Evolutionary conservation across 176 grass and related monocot species (phyloP).

Genomic region (Oryza rufipogon): DNA sequence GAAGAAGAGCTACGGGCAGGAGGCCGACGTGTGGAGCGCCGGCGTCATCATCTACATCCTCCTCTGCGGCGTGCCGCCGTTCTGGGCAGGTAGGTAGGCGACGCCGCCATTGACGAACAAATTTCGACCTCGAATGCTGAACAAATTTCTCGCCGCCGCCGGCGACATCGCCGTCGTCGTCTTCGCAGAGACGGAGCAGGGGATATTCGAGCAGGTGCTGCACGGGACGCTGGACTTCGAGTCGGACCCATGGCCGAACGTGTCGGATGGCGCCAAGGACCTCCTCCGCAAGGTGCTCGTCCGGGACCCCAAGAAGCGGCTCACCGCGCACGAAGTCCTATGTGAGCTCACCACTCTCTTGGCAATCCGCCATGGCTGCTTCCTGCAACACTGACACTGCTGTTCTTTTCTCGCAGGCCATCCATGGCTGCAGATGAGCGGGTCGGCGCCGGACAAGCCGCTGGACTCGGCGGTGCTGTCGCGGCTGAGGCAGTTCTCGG

Average conservation of each 20-base stretch:
- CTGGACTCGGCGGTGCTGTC: constrained; percentile 62
- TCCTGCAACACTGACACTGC: too few species aligned
- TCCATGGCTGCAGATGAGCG: constrained; percentile 48
- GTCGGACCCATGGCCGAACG: constrained; percentile 48
- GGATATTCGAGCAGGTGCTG: constrained; percentile 66
- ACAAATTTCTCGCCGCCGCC: neutral
- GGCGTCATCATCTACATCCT: constrained; percentile 61
- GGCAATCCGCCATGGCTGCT: neutral
- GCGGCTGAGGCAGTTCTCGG: constrained; percentile 58
- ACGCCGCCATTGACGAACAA: neutral
- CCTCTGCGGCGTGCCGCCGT: constrained; percentile 59
- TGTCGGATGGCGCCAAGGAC: constrained; percentile 54
- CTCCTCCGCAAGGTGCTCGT: constrained; percentile 58
- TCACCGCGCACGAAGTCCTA: constrained; percentile 55
- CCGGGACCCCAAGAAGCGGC: constrained; percentile 50
- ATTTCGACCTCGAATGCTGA: neutral
- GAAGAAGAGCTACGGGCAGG: constrained; percentile 56
- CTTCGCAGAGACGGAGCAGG: constrained; percentile 56
- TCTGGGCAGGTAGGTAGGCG: constrained; percentile 43
- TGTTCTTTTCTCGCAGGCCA: constrained; percentile 27
- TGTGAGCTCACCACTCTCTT: constrained; percentile 20
- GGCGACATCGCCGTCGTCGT: neutral
- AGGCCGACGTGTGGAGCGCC: constrained; percentile 61
- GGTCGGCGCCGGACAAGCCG: constrained; percentile 48
- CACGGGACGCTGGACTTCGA: constrained; percentile 61